phyloP scores from a whole-genome alignment of 208 protist species.

The Leishmania tropica region DNA sequence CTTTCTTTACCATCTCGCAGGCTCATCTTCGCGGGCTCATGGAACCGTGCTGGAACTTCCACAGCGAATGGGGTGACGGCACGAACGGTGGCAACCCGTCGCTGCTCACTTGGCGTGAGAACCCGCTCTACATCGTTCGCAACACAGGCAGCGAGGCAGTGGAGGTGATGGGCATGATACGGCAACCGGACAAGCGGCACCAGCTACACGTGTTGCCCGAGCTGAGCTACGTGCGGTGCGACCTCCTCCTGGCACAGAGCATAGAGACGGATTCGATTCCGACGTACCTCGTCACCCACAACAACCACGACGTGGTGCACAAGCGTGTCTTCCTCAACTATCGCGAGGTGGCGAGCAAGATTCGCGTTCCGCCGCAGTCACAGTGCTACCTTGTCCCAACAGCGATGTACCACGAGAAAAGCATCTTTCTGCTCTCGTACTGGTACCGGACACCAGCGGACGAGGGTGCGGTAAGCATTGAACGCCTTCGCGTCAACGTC shows the following conservation, averaged over 20 bases:
- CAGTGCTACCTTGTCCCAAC: constrained; percentile 77
- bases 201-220: constrained; percentile 58
- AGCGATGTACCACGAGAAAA: constrained; percentile 70
- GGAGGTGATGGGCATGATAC: constrained; percentile 67
- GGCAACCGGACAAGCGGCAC: constrained; percentile 77
- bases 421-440: constrained; percentile 78
- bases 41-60: constrained; percentile 56
- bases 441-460: constrained; percentile 53
- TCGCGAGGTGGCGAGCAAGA: constrained; percentile 61
- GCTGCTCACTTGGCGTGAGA: constrained; percentile 68
- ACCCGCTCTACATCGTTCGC: constrained; percentile 66
- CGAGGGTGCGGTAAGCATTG: constrained; percentile 35
- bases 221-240: constrained; percentile 68
- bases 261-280: constrained; percentile 39
- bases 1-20: constrained; percentile 51
- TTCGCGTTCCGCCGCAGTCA: constrained; percentile 57
- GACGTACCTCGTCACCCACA: constrained; percentile 78
- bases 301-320: constrained; percentile 77
- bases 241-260: constrained; percentile 57
- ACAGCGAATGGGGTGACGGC: constrained; percentile 71
- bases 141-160: constrained; percentile 45
- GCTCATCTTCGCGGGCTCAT: constrained; percentile 40
- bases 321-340: constrained; percentile 65
- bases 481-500: constrained; percentile 49
- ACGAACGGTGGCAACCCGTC: constrained; percentile 77